Base-by-base conservation (phyloP, 805 yeast species). In the Sungouiozyma intestinalis region DNA sequence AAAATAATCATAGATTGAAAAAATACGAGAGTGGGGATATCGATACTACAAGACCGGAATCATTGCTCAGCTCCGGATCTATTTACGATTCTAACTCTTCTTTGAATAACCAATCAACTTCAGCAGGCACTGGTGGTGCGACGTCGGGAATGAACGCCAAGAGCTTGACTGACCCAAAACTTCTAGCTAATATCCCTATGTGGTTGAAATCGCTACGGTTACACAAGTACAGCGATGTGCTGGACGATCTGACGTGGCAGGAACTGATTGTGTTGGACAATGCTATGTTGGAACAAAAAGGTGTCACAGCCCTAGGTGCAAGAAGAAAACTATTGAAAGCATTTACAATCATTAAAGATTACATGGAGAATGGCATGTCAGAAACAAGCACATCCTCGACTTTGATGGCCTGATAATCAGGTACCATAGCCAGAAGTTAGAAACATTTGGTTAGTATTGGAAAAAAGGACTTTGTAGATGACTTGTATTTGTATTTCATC, bases 241-340 rank as follows among this genome's bases (percentile, higher is more conserved):
- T 92, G 48, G 76, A 81, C 53, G 79, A 77, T 47, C 69, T 81
- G 48, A 69, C 73, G 19, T 92, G 98, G 97, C 68, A 72, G 48
- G 84, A 81, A 36, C 71, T 92, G 67, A 73, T 92, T 45, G 75
- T 76, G 49, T 67, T 84, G 49, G 69, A 69, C 45, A 95, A 90
- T 58, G 72, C 65, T 3, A 74, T 77, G 44, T 69, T 92, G 53
- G 86, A 81, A 49, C 71, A 70, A 3, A 71, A 78, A 44, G 99
- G 99, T 5, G 96, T 92, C 34, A 75, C 79, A 50, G 97, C 98
- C 0, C 71, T 92, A 50, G 99, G 99, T 5, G 99, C 99, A 0
- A 72, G 99, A 48, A 76, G 97, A 44, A 92, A 92, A 65, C 73
- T 92, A 60, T 66, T 92, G 54, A 92, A 92, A 66, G 94, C 95